Conservation (phyloP, 441 rosid species). For the Erysimum cheiri region DNA sequence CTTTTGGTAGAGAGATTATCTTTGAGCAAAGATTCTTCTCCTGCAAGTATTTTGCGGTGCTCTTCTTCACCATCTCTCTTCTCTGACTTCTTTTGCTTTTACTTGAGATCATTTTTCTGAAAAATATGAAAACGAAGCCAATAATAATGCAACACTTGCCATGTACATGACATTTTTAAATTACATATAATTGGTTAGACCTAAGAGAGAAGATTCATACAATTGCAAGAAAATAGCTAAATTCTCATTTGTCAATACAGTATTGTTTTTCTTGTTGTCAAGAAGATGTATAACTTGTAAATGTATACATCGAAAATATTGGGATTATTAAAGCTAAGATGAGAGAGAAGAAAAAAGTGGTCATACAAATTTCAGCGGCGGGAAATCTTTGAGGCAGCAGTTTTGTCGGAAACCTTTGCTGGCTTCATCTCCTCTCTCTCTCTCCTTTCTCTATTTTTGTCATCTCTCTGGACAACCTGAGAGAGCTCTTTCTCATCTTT, state of each 20-base stretch:
- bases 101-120: background rate
- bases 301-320: background rate
- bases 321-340: constrained; percentile 13
- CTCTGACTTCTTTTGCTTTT: background rate
- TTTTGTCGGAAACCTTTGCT: constrained; percentile 49
- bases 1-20: constrained; percentile 33
- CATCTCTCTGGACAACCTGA: constrained; percentile 28
- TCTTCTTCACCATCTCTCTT: constrained; percentile 15
- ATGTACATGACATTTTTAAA: background rate
- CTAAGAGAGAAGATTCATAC: background rate
- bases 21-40: constrained; percentile 26
- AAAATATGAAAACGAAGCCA: background rate
- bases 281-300: background rate
- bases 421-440: constrained; percentile 14
- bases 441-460: constrained; percentile 28
- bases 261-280: background rate
- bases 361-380: constrained; percentile 34
- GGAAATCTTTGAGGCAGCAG: constrained; percentile 37
- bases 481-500: constrained; percentile 26
- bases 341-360: constrained; percentile 21
- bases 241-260: background rate
- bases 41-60: constrained; percentile 30
- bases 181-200: background rate
- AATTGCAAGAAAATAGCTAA: no score
- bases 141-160: constrained; percentile 21